Evolutionary conservation across 495 filamentous ascomycete genomes (phyloP).

Genomic region (Penicillium parvum): DNA sequence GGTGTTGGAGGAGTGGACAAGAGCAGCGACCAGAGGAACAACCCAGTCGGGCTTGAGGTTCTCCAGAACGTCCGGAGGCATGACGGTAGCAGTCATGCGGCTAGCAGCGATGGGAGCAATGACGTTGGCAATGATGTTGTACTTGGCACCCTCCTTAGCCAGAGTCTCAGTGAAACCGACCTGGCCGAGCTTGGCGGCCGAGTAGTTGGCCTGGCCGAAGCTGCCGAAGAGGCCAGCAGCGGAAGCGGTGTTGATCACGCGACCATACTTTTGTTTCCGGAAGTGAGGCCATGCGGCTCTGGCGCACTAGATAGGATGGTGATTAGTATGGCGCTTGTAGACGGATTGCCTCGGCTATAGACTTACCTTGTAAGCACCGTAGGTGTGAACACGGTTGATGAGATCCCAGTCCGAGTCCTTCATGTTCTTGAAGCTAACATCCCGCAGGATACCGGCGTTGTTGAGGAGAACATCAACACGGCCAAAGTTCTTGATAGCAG

Average conservation of each 20-base stretch:
- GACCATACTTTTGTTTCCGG: conserved; percentile 96
- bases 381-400: conserved; percentile 88
- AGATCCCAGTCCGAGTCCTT: conserved; percentile 95
- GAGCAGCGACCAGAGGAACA: conserved; percentile 84
- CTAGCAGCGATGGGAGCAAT: conserved; percentile 96
- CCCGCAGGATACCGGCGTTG: conserved; percentile 95
- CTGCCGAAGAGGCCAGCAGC: conserved; percentile 92
- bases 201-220: conserved; percentile 97
- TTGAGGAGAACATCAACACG: conserved; percentile 94
- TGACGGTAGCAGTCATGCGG: conserved; percentile 96
- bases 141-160: conserved; percentile 95
- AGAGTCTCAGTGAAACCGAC: conserved; percentile 98
- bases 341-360: not conserved
- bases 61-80: conserved; percentile 90
- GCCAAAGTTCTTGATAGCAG: conserved; percentile 87
- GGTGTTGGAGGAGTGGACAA: conserved; percentile 85
- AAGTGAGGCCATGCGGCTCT: conserved; percentile 97
- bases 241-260: conserved; percentile 93
- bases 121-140: conserved; percentile 95
- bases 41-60: conserved; percentile 94
- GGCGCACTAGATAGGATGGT: conserved; percentile 58
- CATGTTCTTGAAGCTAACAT: conserved; percentile 99
- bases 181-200: conserved; percentile 91
- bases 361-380: conserved; percentile 85
- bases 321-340: conserved; percentile 1